A percentile compares a stretch with the other conserved stretches of the same genome.
Conservation (phyloP, 2,329 filamentous ascomycete genomes). For the Aspergillus arachidicola region DNA sequence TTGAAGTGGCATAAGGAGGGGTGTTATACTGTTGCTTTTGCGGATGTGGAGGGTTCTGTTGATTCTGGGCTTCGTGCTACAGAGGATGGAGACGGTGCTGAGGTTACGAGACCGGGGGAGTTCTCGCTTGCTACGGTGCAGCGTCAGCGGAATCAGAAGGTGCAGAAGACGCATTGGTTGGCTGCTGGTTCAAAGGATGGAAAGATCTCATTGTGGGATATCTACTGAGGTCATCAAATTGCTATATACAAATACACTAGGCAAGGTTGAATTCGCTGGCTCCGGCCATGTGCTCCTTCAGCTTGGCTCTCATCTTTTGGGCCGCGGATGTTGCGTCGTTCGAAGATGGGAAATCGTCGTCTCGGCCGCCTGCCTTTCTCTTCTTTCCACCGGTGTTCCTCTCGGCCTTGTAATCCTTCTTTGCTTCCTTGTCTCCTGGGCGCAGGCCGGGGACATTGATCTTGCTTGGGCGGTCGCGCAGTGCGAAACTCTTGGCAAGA, state of each 20-base stretch:
- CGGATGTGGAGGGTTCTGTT: conserved; percentile 34
- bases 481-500: conserved; percentile 86
- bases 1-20: conserved; percentile 93
- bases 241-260: conserved; percentile 36
- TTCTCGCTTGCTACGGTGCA: conserved; percentile 56
- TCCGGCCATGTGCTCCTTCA: conserved; percentile 54
- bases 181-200: conserved; percentile 92
- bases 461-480: conserved; percentile 83
- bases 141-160: conserved; percentile 64
- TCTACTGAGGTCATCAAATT: conserved; percentile 63
- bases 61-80: neutral
- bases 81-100: neutral
- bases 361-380: conserved; percentile 34
- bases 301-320: conserved; percentile 57
- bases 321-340: conserved; percentile 50
- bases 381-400: conserved; percentile 40
- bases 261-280: conserved; percentile 63
- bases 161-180: conserved; percentile 79
- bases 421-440: conserved; percentile 50
- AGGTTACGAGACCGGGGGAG: conserved; percentile 11
- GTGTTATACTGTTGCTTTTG: conserved; percentile 80
- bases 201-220: conserved; percentile 92
- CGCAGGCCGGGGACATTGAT: conserved; percentile 62
- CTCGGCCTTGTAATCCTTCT: conserved; percentile 51
- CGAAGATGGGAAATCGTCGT: conserved; percentile 27